These are phyloP conservation scores for Paraconiothyrium sp. DNA, from an alignment of 2,329 filamentous ascomycete genomes.

Conservation along the genomic window DNA sequence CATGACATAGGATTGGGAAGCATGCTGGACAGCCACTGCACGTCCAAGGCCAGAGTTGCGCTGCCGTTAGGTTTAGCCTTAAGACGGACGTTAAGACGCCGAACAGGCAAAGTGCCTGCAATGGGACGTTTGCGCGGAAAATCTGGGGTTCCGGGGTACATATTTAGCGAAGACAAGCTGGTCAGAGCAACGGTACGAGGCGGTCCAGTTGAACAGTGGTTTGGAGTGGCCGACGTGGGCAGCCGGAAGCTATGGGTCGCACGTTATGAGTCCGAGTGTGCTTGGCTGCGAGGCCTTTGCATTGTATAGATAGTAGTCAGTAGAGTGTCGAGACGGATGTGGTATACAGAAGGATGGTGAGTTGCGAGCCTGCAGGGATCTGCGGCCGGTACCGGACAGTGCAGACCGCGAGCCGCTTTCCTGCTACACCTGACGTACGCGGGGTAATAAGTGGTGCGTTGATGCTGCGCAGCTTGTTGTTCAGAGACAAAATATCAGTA, in stretches of 20 bases:
- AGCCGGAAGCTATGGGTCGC: conserved; percentile 19
- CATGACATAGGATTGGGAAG: neutral
- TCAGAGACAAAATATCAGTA: neutral
- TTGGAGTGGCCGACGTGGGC: conserved; percentile 13
- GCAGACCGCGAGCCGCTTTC: conserved; percentile 8
- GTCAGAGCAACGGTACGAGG: conserved; percentile 11
- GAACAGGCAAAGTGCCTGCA: conserved; percentile 21
- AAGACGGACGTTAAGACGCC: conserved; percentile 26
- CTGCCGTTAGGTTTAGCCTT: conserved; percentile 20
- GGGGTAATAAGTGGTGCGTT: neutral
- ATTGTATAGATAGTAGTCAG: neutral
- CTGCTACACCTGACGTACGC: conserved; percentile 1
- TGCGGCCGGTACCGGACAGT: conserved; percentile 25
- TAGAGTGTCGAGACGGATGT: neutral
- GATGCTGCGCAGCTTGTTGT: neutral
- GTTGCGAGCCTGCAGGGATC: conserved; percentile 21
- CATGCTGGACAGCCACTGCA: neutral
- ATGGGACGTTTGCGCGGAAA: conserved; percentile 10
- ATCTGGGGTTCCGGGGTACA: conserved; percentile 31
- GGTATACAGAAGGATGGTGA: neutral
- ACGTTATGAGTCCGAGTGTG: neutral
- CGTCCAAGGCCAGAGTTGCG: neutral
- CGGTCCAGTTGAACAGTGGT: conserved; percentile 21
- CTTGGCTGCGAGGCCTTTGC: too few relatives aligned
- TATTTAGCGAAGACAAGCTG: conserved; percentile 22